Conservation (phyloP, 148 eudicot genomes). For the Camellia sinensis region DNA sequence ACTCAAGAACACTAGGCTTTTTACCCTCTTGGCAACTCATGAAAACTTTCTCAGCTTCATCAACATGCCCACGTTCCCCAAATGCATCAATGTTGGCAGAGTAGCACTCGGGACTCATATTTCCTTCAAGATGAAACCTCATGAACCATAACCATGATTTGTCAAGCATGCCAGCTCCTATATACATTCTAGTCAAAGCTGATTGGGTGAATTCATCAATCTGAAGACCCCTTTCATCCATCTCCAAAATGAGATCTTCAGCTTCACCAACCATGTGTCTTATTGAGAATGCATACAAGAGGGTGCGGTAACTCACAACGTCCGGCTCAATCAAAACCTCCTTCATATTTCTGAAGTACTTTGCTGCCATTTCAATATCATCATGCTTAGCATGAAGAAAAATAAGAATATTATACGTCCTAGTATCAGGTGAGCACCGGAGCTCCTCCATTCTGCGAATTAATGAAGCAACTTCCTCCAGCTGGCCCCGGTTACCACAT, state of each 20-base stretch:
- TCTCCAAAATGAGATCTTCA: conserved; percentile 64
- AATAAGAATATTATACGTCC: conserved; percentile 85
- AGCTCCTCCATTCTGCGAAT: conserved; percentile 67
- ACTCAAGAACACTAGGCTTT: conserved; percentile 55
- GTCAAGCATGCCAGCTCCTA: conserved; percentile 72
- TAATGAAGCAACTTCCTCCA: conserved; percentile 60
- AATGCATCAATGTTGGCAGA: conserved; percentile 92
- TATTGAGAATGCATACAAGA: conserved; percentile 76
- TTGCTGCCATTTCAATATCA: conserved; percentile 59
- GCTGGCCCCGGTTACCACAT: conserved; percentile 60
- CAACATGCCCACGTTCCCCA: conserved; percentile 70
- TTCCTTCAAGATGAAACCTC: conserved; percentile 64
- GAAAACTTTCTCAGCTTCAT: conserved; percentile 75
- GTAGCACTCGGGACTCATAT: conserved; percentile 80
- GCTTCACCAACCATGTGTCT: conserved; percentile 84
- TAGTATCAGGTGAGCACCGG: conserved; percentile 67
- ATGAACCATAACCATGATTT: conserved; percentile 79
- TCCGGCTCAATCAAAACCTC: conserved; percentile 67
- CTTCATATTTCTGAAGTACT: conserved; percentile 66
- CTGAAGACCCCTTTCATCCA: conserved; percentile 65
- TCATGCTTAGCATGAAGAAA: conserved; percentile 71
- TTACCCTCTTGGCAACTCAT: conserved; percentile 51
- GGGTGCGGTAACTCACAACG: conserved; percentile 79
- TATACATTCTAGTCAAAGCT: conserved; percentile 83
- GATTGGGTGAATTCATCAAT: conserved; percentile 89